Evolutionary conservation across 1,284 basidiomycete genomes (phyloP), one percentile per base, ranked within the genome.

Genomic region (Moniliophthora roreri): DNA sequence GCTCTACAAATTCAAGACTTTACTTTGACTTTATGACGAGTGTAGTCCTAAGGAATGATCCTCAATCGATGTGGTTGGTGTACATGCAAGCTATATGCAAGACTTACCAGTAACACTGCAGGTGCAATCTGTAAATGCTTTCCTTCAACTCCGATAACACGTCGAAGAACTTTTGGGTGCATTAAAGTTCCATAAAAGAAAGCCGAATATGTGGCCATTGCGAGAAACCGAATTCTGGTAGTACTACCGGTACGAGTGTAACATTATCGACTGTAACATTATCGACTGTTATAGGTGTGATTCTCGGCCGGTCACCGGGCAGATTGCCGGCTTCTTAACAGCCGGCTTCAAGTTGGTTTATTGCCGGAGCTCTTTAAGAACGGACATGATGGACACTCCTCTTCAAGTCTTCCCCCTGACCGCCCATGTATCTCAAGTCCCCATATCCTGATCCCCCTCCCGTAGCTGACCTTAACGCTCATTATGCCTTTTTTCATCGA

Each of bases 101-200:
- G n/a, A 36, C 75, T 58, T 55, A 82, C 81, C 61, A 71, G 63
- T 18, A 84, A 55, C 9, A 71, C 38, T 20, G 66, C 68, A 45
- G 82, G 76, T 48, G 75, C 70, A 47, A 79, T 75, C 18, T 67
- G 61, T 9, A 85, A 70, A 46, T 75, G 65, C 7, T 68, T 63
- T 16, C 75, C 76, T 34, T 76, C 66, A 51, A 79, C 73, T 5
- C 74, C 75, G 10, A 85, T 72, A 1, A 86, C 84, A 10, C 81
- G 71, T 37, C 65, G 67, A 35, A 85, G 65, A 58, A 85, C 78
- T 16, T 71, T 72, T 5, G 82, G 82, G 52, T 83, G 80, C 66
- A 82, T 74, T n/a, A 85, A 65, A 0, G 85, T 88, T 24, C 93
- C 93, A 66, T 95, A 94, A 74, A 94, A 93, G 70, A 95, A 95